Evolutionary conservation across 2,329 filamentous ascomycete genomes (phyloP).

Genomic region (Lachnellula hyalina): DNA sequence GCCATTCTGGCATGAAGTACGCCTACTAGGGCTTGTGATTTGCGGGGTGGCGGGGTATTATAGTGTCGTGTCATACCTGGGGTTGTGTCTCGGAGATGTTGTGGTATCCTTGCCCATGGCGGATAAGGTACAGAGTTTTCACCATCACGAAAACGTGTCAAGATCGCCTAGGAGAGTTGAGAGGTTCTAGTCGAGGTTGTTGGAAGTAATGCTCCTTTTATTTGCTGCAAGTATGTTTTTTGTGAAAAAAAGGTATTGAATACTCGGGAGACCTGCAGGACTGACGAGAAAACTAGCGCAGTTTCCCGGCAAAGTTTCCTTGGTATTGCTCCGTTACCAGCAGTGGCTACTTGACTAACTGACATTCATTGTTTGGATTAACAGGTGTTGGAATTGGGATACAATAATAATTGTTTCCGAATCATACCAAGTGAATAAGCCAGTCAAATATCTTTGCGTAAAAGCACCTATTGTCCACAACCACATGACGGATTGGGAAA

Average conservation of each 20-base stretch:
- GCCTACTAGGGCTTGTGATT: background rate
- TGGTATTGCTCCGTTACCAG: too few relatives aligned
- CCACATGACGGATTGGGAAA: too few relatives aligned
- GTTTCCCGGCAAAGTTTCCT: background rate
- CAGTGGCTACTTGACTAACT: too few relatives aligned
- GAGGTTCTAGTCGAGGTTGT: background rate
- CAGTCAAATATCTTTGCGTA: too few relatives aligned
- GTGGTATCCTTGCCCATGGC: slow-evolving; percentile 73
- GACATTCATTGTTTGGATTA: too few relatives aligned
- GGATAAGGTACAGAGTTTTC: slow-evolving; percentile 38
- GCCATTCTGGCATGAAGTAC: background rate
- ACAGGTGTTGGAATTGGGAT: too few relatives aligned
- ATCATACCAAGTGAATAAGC: too few relatives aligned
- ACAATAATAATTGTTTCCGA: too few relatives aligned
- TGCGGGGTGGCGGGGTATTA: background rate
- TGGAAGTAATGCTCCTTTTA: background rate
- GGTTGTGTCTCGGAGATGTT: slow-evolving; percentile 48
- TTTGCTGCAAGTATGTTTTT: background rate
- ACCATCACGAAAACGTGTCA: background rate
- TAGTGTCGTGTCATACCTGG: background rate
- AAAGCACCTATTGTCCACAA: too few relatives aligned
- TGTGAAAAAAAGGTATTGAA: background rate
- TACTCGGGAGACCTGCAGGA: background rate
- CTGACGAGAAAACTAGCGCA: background rate
- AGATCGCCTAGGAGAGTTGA: background rate